Base-by-base conservation (phyloP, 129 eudicot species). In the Artemisia annua region DNA sequence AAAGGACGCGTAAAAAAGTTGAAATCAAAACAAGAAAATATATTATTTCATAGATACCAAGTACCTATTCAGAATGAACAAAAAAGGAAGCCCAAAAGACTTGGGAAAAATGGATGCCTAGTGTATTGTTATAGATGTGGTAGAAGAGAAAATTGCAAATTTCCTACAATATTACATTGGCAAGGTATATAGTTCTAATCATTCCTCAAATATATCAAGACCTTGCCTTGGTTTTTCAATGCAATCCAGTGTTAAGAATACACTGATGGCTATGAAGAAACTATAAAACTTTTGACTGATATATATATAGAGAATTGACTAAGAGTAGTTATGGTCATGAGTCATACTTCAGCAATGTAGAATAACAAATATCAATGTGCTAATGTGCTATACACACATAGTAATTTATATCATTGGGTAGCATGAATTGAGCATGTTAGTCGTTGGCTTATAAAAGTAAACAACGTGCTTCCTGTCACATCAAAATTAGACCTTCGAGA, bases 31-130 rank as follows among this genome's bases (percentile, higher is more conserved):
- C 43, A 35, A 58, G 57, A 17, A 43, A 48, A 12, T 46, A 58
- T 14, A 11, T 24, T 1, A 44, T n/a, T 43, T 39, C 49, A 18
- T 28, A 63, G 51, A 54, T 44, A 63, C 48, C 68, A 48, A 57
- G 52, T 66, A 20, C 67, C 35, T 54, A 46, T 43, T 46, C 44
- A 55, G 43, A 20, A 66, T 66, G 67, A 53, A 65, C 44, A 75
- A 75, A 39, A 67, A 22, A 32, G 49, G 59, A 28, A 64, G 9
- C 46, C 48, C 66, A 24, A 53, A 11, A 20, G 22, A 24, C 46
- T 39, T 19, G 20, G 19, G 55, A 60, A 46, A 52, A 63, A 52
- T 65, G 28, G 14, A 65, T 22, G 39, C 79, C 66, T 11, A 54
- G 3, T 35, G 79, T 43, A 35, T 20, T 17, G 24, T 26, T 63